These are phyloP conservation scores for Neurospora sp. DNA, from an alignment of 2,329 filamentous ascomycete species.

Conservation along the genomic window DNA sequence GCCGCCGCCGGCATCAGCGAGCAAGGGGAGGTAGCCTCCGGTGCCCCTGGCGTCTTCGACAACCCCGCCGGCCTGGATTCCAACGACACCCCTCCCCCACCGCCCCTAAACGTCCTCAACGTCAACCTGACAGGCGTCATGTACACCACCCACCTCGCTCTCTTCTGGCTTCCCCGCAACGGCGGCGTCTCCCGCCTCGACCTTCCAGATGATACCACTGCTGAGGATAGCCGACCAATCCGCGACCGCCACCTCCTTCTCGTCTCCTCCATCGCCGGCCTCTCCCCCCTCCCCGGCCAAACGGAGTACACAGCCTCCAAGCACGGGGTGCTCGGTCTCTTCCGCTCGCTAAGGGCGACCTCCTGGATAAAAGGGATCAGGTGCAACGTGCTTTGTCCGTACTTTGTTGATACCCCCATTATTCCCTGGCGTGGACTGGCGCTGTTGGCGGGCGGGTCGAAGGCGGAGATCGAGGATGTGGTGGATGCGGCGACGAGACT, in stretches of 20 bases:
- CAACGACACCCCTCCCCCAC: slow-evolving; percentile 28
- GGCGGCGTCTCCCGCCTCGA: slow-evolving; percentile 7
- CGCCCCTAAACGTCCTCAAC: slow-evolving; percentile 45
- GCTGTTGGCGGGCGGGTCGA: slow-evolving; percentile 45
- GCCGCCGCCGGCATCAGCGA: slow-evolving; percentile 56
- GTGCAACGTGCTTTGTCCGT: slow-evolving; percentile 57
- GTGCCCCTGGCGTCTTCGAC: slow-evolving; percentile 31
- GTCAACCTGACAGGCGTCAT: slow-evolving; percentile 55
- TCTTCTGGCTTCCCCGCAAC: slow-evolving; percentile 46
- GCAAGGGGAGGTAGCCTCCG: slow-evolving; percentile 18
- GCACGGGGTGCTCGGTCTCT: slow-evolving; percentile 56
- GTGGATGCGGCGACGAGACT: slow-evolving; percentile 54
- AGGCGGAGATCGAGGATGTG: slow-evolving; percentile 47
- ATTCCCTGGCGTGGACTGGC: slow-evolving; percentile 34
- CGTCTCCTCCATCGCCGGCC: slow-evolving; percentile 50
- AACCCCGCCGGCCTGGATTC: slow-evolving; percentile 29
- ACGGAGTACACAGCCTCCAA: slow-evolving; percentile 52
- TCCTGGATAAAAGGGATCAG: slow-evolving; percentile 42
- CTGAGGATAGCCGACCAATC: background rate
- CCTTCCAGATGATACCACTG: too few species aligned
- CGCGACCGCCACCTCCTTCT: slow-evolving; percentile 52
- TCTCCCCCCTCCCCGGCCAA: slow-evolving; percentile 33
- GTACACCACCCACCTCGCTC: slow-evolving; percentile 55
- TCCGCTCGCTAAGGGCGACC: slow-evolving; percentile 45
- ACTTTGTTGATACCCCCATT: slow-evolving; percentile 56